Conservation (phyloP, 1,139 yeast genomes). For the Yamadazyma membranifaciens region DNA sequence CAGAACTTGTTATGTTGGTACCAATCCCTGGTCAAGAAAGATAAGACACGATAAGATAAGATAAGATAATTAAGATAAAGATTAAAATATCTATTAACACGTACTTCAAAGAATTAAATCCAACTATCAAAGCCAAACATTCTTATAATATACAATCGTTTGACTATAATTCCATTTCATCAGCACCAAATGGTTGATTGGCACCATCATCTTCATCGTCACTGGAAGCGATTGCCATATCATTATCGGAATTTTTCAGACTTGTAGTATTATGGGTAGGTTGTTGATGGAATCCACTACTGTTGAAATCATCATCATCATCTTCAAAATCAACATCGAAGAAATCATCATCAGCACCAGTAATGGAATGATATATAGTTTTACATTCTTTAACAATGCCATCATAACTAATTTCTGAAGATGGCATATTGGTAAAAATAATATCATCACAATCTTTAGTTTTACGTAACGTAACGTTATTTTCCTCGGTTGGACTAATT, state of each 20-base stretch:
- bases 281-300: slow-evolving; percentile 17
- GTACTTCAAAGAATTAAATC: background rate
- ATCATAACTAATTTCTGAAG: slow-evolving; percentile 85
- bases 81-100: background rate
- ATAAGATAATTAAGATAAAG: background rate
- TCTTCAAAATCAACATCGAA: slow-evolving; percentile 96
- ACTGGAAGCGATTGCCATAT: slow-evolving; percentile 42
- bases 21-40: no score
- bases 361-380: slow-evolving; percentile 67
- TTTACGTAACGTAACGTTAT: slow-evolving; percentile 32
- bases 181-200: slow-evolving; percentile 55
- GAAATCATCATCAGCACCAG: slow-evolving; percentile 93
- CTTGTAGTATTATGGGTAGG: slow-evolving; percentile 12
- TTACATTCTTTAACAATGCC: slow-evolving; percentile 85
- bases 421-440: slow-evolving; percentile 70
- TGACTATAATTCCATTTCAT: slow-evolving; percentile 55
- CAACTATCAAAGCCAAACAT: slow-evolving; percentile 4
- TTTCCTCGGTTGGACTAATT: slow-evolving; percentile 29
- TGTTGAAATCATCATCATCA: slow-evolving; percentile 50
- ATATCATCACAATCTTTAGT: slow-evolving; percentile 43
- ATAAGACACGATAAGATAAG: background rate
- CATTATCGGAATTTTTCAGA: slow-evolving; percentile 22
- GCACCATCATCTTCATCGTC: slow-evolving; percentile 29
- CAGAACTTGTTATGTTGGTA: no score
- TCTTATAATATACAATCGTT: no score